These are phyloP conservation scores for Gracilariopsis chorda DNA, from an alignment of 23 red algal genomes.

Conservation along the genomic window DNA sequence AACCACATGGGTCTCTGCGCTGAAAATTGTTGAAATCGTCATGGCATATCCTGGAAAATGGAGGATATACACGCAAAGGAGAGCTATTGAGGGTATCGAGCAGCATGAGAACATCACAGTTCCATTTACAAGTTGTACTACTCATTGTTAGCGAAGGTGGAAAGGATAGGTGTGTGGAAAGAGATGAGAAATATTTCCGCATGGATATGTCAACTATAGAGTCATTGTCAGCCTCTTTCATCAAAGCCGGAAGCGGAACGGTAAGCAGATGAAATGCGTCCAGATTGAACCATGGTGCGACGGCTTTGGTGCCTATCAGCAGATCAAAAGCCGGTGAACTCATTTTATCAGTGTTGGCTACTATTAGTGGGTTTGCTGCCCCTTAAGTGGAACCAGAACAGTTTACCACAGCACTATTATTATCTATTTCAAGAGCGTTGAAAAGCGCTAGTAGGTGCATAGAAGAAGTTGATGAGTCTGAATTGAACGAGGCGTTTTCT, in stretches of 20 bases:
- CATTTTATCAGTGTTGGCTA: slow-evolving; percentile 37
- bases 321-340: slow-evolving; percentile 16
- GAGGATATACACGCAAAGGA: slow-evolving; percentile 72
- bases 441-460: slow-evolving; percentile 10
- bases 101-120: slow-evolving; percentile 32
- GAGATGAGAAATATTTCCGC: slow-evolving; percentile 59
- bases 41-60: slow-evolving; percentile 50
- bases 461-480: slow-evolving; percentile 75
- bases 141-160: neutral
- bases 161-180: neutral
- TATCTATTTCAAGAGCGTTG: slow-evolving; percentile 73
- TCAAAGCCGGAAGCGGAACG: slow-evolving; percentile 61
- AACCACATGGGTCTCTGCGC: slow-evolving; percentile 70
- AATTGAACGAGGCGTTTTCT: slow-evolving; percentile 94
- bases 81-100: slow-evolving; percentile 45
- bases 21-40: slow-evolving; percentile 15
- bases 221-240: slow-evolving; percentile 7
- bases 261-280: slow-evolving; percentile 88
- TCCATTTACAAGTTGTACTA: slow-evolving; percentile 58
- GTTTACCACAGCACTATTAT: slow-evolving; percentile 73
- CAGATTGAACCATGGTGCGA: slow-evolving; percentile 78
- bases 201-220: neutral
- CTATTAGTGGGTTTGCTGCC: slow-evolving; percentile 57
- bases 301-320: slow-evolving; percentile 75
- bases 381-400: slow-evolving; percentile 57